Evolutionary conservation across 495 filamentous ascomycete genomes (phyloP), one percentile per base, ranked within the genome.

Genomic region (Daldinia loculata): DNA sequence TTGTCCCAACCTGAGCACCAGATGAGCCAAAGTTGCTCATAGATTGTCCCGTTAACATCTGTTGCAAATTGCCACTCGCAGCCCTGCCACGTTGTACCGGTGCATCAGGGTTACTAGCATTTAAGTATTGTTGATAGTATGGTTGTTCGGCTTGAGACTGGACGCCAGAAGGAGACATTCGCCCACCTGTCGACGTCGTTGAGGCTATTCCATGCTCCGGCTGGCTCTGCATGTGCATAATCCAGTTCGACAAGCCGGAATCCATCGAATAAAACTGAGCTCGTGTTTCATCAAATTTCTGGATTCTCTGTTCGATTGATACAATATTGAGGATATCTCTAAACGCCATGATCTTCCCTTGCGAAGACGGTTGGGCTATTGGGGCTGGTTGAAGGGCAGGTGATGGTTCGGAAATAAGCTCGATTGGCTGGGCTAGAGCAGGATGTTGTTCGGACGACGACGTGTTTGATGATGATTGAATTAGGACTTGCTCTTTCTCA

Each of bases 241-340:
- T 79, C 94, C 94, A 97, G 56, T 90, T 80, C n/a, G 81, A 79
- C 11, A 97, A 79, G 3, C 94, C 93, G 7, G 90, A 90, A 61
- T 97, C 87, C 61, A 90, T 85, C 9, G 83, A 78, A 1, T 91
- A 89, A 68, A 92, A 93, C 59, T 92, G 89, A 15, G 84, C 79
- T 53, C 92, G 85, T 0, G 91, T 90, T 36, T 88, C 86, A 68
- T 93, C 85, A 75, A 89, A 95, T 1, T 88, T 87, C 38, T 83
- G 78, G 51, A 93, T 90, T 24, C 93, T 88, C 41, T 94, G 90
- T 26, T 83, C 73, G 0, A 86, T 71, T 6, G 85, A 82, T 19
- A 85, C 83, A 36, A 93, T 81, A 4, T 86, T 86, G 55, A 93
- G 80, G 53, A 95, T 95, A 39, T 94, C 89, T 24, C 90, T 86